These are phyloP conservation scores for Epichloe uncinata DNA, from an alignment of 2,329 filamentous ascomycete species.

Conservation along the genomic window DNA sequence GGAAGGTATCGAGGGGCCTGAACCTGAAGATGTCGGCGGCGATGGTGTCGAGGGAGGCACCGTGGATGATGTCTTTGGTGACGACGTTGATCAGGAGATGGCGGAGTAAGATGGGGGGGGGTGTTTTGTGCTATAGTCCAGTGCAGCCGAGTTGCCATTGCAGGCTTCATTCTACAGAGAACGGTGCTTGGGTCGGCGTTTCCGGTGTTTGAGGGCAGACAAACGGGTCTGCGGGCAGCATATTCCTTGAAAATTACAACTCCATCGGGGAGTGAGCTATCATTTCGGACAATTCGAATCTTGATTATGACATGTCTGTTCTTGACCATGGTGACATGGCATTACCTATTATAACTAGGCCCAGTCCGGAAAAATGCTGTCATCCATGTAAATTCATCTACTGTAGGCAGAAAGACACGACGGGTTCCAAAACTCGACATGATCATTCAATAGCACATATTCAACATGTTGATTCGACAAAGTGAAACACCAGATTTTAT, in stretches of 20 bases:
- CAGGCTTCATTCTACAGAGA: background rate
- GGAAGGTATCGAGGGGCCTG: slow-evolving; percentile 31
- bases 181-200: slow-evolving; percentile 4
- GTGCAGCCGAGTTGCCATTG: background rate
- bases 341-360: background rate
- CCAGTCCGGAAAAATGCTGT: too few species aligned
- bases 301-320: background rate
- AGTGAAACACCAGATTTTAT: slow-evolving; percentile 6
- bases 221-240: background rate
- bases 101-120: slow-evolving; percentile 28
- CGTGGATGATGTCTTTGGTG: slow-evolving; percentile 41
- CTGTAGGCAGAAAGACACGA: background rate
- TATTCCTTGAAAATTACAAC: background rate
- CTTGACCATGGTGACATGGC: background rate
- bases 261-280: background rate
- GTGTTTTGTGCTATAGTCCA: background rate
- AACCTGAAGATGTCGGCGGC: slow-evolving; percentile 28
- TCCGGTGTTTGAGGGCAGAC: slow-evolving; percentile 4
- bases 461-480: slow-evolving; percentile 5
- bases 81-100: slow-evolving; percentile 44
- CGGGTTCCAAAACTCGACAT: background rate
- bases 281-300: background rate
- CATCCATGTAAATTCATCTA: background rate
- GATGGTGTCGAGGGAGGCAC: slow-evolving; percentile 37
- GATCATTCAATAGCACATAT: background rate